Evolutionary conservation across 2,329 filamentous ascomycete genomes (phyloP).

Genomic region (Trichophyton rubrum): DNA sequence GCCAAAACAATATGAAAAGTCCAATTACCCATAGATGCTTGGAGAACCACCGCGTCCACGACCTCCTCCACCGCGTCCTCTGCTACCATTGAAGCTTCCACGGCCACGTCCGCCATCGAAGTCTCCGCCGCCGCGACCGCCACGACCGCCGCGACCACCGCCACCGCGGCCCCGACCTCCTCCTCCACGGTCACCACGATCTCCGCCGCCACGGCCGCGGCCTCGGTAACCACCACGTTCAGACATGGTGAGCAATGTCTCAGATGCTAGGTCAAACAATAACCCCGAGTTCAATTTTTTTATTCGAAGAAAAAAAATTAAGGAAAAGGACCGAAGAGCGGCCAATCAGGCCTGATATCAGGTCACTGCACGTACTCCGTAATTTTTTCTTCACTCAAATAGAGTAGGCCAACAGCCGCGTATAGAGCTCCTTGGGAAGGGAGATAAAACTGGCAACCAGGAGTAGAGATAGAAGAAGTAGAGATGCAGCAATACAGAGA

Average conservation of each 20-base stretch:
- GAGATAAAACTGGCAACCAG: neutral
- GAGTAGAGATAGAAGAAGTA: neutral
- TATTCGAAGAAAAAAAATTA: too few species aligned
- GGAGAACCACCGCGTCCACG: constrained; percentile 15
- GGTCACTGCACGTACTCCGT: too few species aligned
- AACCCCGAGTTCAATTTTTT: too few species aligned
- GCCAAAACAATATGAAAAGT: constrained; percentile 19
- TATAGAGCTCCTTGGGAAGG: neutral
- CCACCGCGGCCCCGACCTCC: constrained; percentile 6
- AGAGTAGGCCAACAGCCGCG: neutral
- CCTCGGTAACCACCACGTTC: constrained; percentile 2
- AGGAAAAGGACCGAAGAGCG: too few species aligned
- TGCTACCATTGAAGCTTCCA: constrained; percentile 17
- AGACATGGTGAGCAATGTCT: neutral
- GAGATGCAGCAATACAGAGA: neutral
- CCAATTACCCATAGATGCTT: neutral
- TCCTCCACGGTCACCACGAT: constrained; percentile 1
- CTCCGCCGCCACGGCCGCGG: constrained; percentile 1
- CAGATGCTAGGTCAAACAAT: neutral
- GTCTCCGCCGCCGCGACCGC: constrained; percentile 17
- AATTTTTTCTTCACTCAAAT: neutral
- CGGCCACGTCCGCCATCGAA: constrained; percentile 14
- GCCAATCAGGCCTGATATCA: neutral
- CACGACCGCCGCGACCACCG: constrained; percentile 14
- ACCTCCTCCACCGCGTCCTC: constrained; percentile 21